Conservation (phyloP, 2,329 filamentous ascomycete species). For the Aspergillus versicolor region DNA sequence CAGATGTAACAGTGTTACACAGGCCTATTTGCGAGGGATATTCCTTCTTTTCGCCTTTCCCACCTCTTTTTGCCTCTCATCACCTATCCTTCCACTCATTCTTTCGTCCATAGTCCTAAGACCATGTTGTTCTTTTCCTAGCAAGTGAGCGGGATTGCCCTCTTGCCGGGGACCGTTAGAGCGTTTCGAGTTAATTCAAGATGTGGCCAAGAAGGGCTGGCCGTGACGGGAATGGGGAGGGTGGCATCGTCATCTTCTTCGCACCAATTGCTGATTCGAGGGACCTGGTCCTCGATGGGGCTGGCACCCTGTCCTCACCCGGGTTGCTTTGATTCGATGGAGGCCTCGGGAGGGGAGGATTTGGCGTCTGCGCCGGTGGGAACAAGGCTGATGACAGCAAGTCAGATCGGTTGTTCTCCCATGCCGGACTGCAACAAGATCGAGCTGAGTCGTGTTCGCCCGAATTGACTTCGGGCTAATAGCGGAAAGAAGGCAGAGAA, state of each 20-base stretch:
- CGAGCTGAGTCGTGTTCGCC: slow-evolving; percentile 14
- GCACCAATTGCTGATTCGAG: slow-evolving; percentile 11
- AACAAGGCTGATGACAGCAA: slow-evolving; percentile 30
- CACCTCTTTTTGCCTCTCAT: background rate
- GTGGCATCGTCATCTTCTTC: slow-evolving; percentile 12
- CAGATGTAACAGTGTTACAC: slow-evolving; percentile 22
- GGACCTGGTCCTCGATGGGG: slow-evolving; percentile 11
- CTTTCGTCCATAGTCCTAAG: background rate
- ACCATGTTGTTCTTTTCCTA: background rate
- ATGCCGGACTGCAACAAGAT: slow-evolving; percentile 26
- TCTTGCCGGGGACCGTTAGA: slow-evolving; percentile 34
- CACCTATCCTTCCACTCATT: background rate
- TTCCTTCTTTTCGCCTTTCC: background rate
- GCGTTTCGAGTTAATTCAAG: slow-evolving; percentile 42
- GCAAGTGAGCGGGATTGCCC: slow-evolving; percentile 11
- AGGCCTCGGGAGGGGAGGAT: slow-evolving; percentile 20
- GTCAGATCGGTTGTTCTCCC: slow-evolving; percentile 20
- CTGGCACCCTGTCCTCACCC: slow-evolving; percentile 4
- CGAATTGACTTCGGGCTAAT: background rate
- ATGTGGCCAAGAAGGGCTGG: slow-evolving; percentile 19
- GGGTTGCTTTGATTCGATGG: slow-evolving; percentile 15
- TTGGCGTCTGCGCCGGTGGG: slow-evolving; percentile 22
- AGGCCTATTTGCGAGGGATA: background rate
- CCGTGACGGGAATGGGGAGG: slow-evolving; percentile 8
- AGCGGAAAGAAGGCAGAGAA: background rate